Base-by-base conservation (phyloP, 257 asterid species). In the Lycium ferocissimum region DNA sequence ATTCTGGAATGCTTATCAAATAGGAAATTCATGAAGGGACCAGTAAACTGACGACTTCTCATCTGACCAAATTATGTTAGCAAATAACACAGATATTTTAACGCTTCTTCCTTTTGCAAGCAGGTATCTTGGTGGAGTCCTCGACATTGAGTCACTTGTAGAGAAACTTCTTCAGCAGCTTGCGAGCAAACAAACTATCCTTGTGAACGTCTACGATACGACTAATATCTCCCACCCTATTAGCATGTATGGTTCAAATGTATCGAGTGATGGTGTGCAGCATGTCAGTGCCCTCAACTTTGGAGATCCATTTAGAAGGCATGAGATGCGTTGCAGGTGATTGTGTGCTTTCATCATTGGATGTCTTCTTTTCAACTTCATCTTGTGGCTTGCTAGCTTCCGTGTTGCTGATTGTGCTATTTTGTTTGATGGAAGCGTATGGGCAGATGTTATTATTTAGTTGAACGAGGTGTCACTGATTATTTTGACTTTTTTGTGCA, bases 91-190 rank as follows among this genome's bases (percentile, higher is more conserved):
- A 11, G 11, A 11, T 67, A 12, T 18, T 38, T 56, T 79, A 73
- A 79, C 18, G 40, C 84, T 85, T 85, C 66, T n/a, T 33, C 66
- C 67, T 87, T 49, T 82, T 45, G 40, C 18, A 72, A 86, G 81
- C 92, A 97, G 99, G 94, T 97, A 97, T 87, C 97, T 97, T 72
- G 99, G 99, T n/a, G 99, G 98, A 82, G 94, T 97, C 75, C 95
- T 97, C 82, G 99, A 97, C 85, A 90, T 95, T 70, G 99, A 97
- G 89, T 97, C 99, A 51, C 97, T 97, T 47, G 98, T 97, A 26
- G 99, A 97, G 91, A 97, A 97, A 90, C 90, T 97, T 80, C 99
- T 97, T 85, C 98, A 95, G 4, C 99, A 97, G 90, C 98, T 97
- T 87, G 98, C 99, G 22, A 94, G 99, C 92, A 93, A 97, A 83